Percentiles rank a stretch among this genome's conserved stretches.
phyloP scores from a whole-genome alignment of 345 rosid genomes.

The Populus tremula region DNA sequence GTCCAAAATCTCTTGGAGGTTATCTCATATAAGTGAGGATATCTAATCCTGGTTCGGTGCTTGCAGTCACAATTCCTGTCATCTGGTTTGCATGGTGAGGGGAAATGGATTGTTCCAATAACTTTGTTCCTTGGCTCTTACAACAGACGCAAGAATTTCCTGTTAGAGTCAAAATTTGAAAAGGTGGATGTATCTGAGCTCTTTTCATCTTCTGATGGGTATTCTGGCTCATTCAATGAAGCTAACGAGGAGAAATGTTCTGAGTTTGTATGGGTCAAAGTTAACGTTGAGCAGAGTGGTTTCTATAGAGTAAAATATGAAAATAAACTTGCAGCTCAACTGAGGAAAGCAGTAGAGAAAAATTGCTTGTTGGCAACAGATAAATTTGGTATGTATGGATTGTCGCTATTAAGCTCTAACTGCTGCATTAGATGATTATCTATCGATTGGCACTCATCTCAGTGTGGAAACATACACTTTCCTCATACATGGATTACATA shows the following conservation, averaged over 20 bases:
- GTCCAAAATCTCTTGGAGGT: background rate
- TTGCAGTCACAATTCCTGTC: conserved; percentile 34
- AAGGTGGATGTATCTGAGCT: conserved; percentile 29
- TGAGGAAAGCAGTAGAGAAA: conserved; percentile 31
- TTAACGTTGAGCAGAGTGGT: conserved; percentile 43
- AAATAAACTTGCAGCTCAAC: conserved; percentile 32
- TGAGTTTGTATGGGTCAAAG: conserved; percentile 31
- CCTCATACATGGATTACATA: background rate
- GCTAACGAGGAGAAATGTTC: too few species aligned
- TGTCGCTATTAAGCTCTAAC: too few species aligned
- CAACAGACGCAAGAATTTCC: conserved; percentile 25
- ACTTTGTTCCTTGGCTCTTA: conserved; percentile 34
- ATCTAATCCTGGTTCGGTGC: background rate
- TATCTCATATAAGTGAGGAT: background rate
- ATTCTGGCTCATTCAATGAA: too few species aligned
- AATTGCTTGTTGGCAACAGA: conserved; percentile 31
- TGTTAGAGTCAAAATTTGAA: conserved; percentile 32
- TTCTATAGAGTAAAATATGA: conserved; percentile 42
- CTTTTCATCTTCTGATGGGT: conserved; percentile 10
- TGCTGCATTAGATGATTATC: background rate
- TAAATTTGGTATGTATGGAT: conserved; percentile 29
- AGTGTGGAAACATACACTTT: background rate
- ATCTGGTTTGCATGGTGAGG: conserved; percentile 28
- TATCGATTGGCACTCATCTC: background rate
- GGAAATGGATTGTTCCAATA: conserved; percentile 39